phyloP scores from a whole-genome alignment of 208 protist species.

The Trypanosoma congolense region DNA sequence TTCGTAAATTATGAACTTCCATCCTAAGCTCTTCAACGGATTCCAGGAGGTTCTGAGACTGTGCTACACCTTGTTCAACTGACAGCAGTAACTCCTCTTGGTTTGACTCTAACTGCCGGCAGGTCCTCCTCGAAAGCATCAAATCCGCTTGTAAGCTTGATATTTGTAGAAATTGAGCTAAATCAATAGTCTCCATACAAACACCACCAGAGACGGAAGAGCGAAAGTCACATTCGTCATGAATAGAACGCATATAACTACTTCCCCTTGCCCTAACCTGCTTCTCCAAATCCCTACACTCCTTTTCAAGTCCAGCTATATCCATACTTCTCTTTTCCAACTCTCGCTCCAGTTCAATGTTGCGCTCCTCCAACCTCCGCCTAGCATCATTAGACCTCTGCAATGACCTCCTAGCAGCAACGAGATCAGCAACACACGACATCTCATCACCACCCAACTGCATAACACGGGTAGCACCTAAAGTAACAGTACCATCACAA shows the following conservation, averaged over 20 bases:
- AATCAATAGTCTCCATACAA: constrained; percentile 29
- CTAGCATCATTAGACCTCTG: constrained; percentile 33
- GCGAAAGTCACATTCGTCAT: constrained; percentile 1
- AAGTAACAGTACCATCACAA: constrained; percentile 1
- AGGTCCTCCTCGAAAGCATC: constrained; percentile 30
- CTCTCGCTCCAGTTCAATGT: constrained; percentile 21
- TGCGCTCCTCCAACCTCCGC: constrained; percentile 29
- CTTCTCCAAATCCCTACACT: constrained; percentile 24
- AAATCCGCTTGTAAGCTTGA: constrained; percentile 55
- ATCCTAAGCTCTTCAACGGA: constrained; percentile 12
- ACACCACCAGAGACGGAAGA: background rate
- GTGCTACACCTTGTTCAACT: constrained; percentile 19
- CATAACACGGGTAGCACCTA: background rate
- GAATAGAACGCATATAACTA: background rate
- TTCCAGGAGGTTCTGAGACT: constrained; percentile 15
- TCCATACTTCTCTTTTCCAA: constrained; percentile 14
- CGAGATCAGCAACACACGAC: constrained; percentile 27
- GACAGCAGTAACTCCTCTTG: constrained; percentile 29
- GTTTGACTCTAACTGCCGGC: constrained; percentile 31
- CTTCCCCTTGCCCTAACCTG: constrained; percentile 17
- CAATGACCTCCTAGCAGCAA: constrained; percentile 32
- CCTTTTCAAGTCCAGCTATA: constrained; percentile 16
- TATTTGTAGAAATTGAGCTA: constrained; percentile 49
- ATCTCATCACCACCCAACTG: constrained; percentile 4
- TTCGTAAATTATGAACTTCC: constrained; percentile 18